These are phyloP conservation scores for Trichosporon sp. DNA, from an alignment of 1,284 basidiomycete genomes.

Conservation along the genomic window DNA sequence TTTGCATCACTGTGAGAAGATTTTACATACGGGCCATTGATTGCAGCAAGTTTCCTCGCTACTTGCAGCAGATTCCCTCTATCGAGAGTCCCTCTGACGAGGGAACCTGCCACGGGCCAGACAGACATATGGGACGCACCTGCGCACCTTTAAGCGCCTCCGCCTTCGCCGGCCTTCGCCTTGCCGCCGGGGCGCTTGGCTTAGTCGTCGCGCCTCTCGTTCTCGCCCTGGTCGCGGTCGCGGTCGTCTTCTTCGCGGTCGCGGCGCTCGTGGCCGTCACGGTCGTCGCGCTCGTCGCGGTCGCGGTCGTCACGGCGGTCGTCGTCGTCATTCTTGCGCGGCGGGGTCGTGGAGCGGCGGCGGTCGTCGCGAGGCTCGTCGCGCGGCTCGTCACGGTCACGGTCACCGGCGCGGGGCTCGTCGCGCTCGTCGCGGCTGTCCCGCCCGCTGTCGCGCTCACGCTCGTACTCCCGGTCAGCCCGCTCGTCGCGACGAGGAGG, in stretches of 20 bases:
- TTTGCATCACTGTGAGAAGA: too few relatives aligned
- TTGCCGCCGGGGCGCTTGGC: too few relatives aligned
- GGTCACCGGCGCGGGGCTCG: conserved; percentile 6
- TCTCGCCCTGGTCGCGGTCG: conserved; percentile 12
- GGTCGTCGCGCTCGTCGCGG: conserved; percentile 5
- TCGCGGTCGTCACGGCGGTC: conserved; percentile 16
- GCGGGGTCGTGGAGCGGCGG: conserved; percentile 16
- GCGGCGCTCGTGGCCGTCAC: conserved; percentile 3
- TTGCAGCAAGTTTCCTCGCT: too few relatives aligned
- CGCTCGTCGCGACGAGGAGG: conserved; percentile 23
- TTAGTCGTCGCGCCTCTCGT: conserved; percentile 21
- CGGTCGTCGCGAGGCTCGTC: conserved; percentile 1
- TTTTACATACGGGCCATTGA: too few relatives aligned
- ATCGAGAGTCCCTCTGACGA: too few relatives aligned
- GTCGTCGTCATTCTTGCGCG: conserved; percentile 20
- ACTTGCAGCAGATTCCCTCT: too few relatives aligned
- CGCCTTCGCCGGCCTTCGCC: too few relatives aligned
- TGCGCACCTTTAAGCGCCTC: neutral
- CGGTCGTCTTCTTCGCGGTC: conserved; percentile 3
- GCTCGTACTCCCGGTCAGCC: conserved; percentile 31
- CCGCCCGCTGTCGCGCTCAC: conserved; percentile 22
- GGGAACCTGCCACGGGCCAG: neutral
- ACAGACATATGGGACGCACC: neutral
- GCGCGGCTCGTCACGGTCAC: neutral
- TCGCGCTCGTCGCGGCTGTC: conserved; percentile 31